These are phyloP conservation scores for Geoglossum cookeanum DNA, from an alignment of 2,329 filamentous ascomycete genomes.

Conservation along the genomic window DNA sequence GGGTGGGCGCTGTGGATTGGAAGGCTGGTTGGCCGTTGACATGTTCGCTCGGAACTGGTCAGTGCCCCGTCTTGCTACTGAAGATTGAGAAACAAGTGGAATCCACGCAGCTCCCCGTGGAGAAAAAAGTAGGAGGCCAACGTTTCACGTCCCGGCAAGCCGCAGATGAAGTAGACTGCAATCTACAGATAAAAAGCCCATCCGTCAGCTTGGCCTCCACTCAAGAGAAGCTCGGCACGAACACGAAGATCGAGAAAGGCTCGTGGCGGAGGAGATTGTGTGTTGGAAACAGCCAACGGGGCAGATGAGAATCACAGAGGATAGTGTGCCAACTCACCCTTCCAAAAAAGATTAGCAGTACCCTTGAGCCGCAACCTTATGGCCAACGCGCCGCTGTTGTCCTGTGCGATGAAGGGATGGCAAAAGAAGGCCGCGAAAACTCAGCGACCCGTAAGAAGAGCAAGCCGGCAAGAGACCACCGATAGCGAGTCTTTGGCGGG, in stretches of 20 bases:
- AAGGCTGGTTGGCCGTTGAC: background rate
- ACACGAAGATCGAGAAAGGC: background rate
- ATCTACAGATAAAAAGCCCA: background rate
- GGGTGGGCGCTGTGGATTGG: background rate
- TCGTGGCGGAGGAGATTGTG: background rate
- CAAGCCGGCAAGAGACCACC: background rate
- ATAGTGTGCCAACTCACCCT: background rate
- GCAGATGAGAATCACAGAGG: too few relatives aligned
- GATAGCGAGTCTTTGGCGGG: background rate
- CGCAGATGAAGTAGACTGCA: background rate
- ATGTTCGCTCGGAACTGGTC: background rate
- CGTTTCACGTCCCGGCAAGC: background rate
- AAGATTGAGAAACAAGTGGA: background rate
- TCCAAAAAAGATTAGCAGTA: background rate
- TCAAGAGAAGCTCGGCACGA: background rate
- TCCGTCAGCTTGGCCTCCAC: background rate
- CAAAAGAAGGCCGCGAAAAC: background rate
- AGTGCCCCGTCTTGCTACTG: background rate
- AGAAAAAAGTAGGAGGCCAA: background rate
- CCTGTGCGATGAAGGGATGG: background rate
- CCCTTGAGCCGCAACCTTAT: background rate
- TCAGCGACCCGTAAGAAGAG: background rate
- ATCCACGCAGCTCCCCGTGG: background rate
- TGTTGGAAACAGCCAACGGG: too few relatives aligned
- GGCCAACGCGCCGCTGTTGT: background rate